Evolutionary conservation across 176 grass and related monocot genomes (phyloP), one percentile per base, ranked within the genome.

Genomic region (Carex kokanica): DNA sequence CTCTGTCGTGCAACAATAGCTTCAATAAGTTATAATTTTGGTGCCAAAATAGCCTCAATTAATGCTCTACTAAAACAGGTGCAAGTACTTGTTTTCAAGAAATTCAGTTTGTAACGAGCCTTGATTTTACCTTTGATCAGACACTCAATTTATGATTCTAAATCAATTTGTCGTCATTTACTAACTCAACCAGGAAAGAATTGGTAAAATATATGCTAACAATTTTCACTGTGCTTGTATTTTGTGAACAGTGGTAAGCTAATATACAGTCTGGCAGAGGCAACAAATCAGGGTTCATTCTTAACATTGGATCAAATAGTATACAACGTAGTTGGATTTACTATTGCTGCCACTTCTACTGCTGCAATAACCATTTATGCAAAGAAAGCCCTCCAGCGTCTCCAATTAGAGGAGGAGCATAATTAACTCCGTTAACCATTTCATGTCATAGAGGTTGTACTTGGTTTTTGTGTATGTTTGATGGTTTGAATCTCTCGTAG

Each of bases 361-460:
- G 97, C 91, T 83, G 91, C 97, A 29, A 99, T 99, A 80, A 99
- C 97, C 60, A 90, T 99, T 79, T 96, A 99, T 55, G 97, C 97
- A 18, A 99, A 93, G 74, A 99, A 91, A 85, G 88, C 93, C 6
- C 91, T 99, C 53, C 93, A 96, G 84, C 94, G 86, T 38, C 83
- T 99, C 15, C 93, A 99, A 87, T 78, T 80, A 0, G 97, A 99
- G 64, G 93, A 99, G 21, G 93, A 96, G 68, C 83, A 90, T 40
- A 70, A 62, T 78, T 99, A 85, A 86, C 18, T 67, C 21, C 79
- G 51, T 65, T 82, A 65, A 82, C 80, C 78, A 64, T 82, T 82
- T 82, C 40, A 27, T 82, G 18, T 45, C 43, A 53, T 68, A 82
- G 80, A 47, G 67, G 31, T 67, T 65, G 68, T 82, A 59, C 63